phyloP scores from a whole-genome alignment of 2,329 filamentous ascomycete species.

The Aureobasidium musti region DNA sequence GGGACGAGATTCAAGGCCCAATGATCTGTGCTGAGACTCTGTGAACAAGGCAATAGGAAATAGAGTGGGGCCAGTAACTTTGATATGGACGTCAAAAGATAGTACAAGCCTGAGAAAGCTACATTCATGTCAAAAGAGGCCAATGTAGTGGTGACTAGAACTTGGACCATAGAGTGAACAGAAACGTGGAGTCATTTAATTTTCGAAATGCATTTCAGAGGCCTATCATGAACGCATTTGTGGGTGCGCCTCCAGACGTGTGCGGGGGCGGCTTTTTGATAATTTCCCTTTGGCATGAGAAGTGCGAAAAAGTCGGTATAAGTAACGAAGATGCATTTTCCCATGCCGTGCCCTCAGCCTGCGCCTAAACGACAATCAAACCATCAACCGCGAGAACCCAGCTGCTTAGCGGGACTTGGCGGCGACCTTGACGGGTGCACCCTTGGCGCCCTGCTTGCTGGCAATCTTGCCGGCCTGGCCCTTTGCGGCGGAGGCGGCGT shows the following conservation, averaged over 20 bases:
- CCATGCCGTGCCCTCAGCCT: constrained; percentile 31
- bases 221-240: constrained; percentile 31
- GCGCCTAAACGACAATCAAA: constrained; percentile 31
- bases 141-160: too few species aligned
- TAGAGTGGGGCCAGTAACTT: not conserved
- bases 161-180: not conserved
- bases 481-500: constrained; percentile 69
- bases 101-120: not conserved
- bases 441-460: constrained; percentile 98
- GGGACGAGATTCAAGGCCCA: constrained; percentile 53
- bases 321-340: constrained; percentile 28
- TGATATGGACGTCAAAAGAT: not conserved
- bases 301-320: constrained; percentile 27
- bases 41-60: constrained; percentile 4
- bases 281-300: constrained; percentile 28
- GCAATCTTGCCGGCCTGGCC: constrained; percentile 77
- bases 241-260: constrained; percentile 28
- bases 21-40: constrained; percentile 42
- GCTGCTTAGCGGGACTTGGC: constrained; percentile 29
- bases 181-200: constrained; percentile 27
- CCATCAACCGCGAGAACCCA: constrained; percentile 19
- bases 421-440: constrained; percentile 53
- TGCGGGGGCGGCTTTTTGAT: constrained; percentile 29
- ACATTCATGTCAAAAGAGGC: not conserved
- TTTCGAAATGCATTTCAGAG: constrained; percentile 29